A percentile compares a stretch with the other conserved stretches of the same genome.
phyloP scores from a whole-genome alignment of 306 rosid genomes.

The Parietaria judaica region DNA sequence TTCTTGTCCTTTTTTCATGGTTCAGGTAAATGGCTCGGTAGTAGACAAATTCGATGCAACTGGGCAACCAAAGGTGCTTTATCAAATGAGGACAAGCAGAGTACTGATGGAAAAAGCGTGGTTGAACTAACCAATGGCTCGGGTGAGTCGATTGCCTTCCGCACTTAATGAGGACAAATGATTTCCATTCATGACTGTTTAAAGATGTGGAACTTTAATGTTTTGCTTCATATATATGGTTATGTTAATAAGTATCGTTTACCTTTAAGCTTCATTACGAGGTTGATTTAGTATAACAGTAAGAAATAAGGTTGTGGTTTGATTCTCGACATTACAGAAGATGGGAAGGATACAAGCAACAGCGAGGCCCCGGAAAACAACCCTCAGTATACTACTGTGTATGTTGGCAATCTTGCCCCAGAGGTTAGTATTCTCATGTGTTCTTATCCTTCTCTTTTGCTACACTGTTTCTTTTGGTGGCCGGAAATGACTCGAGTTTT shows the following conservation, averaged over 20 bases:
- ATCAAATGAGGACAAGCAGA: slow-evolving; percentile 69
- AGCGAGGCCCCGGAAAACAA: slow-evolving; percentile 91
- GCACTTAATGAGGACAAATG: slow-evolving; percentile 8
- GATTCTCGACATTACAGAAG: slow-evolving; percentile 50
- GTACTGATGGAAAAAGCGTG: slow-evolving; percentile 67
- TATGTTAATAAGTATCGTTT: neutral
- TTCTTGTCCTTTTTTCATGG: slow-evolving; percentile 1
- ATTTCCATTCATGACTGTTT: slow-evolving; percentile 7
- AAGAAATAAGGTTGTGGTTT: neutral
- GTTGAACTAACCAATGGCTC: slow-evolving; percentile 88
- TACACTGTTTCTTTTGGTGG: neutral
- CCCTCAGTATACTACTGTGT: slow-evolving; percentile 91
- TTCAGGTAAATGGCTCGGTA: slow-evolving; percentile 96
- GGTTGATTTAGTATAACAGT: neutral
- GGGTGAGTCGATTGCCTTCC: slow-evolving; percentile 37
- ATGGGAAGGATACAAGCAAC: slow-evolving; percentile 68
- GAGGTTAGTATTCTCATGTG: slow-evolving; percentile 45
- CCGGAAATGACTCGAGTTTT: neutral
- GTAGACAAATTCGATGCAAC: slow-evolving; percentile 93
- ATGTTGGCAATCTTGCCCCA: slow-evolving; percentile 89
- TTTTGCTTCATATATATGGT: neutral
- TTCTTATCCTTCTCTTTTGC: neutral
- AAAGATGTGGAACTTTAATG: neutral
- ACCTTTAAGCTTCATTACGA: neutral
- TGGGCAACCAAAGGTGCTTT: slow-evolving; percentile 98